Percentiles rank a stretch among this genome's conserved stretches.
These are phyloP conservation scores for Solanum verrucosum DNA, from an alignment of 257 asterid species.

Conservation along the genomic window DNA sequence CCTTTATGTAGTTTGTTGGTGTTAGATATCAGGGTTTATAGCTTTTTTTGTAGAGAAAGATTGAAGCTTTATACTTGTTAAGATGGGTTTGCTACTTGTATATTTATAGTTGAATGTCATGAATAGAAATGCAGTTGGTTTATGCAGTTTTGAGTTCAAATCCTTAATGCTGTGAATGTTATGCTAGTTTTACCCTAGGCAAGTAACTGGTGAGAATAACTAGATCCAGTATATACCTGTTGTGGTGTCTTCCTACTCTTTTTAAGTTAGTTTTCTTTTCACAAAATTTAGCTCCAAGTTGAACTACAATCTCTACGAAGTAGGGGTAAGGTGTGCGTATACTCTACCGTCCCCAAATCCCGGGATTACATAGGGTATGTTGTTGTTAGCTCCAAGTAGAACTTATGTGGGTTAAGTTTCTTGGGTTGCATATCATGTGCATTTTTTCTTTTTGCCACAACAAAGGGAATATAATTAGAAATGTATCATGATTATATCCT, in stretches of 20 bases:
- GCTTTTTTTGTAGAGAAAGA: not conserved
- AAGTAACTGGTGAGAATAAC: not conserved
- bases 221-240: not conserved
- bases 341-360: not conserved
- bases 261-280: not conserved
- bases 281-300: not conserved
- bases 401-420: not conserved
- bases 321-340: not conserved
- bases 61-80: slow-evolving; percentile 3
- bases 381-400: not conserved
- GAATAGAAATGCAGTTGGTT: not conserved
- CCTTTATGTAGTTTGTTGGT: not conserved
- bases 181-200: not conserved
- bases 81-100: not conserved
- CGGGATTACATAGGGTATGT: not conserved
- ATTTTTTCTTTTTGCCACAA: not conserved
- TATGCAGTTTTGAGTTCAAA: not conserved
- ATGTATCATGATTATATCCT: not conserved
- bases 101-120: not conserved
- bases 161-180: not conserved
- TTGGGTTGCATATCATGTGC: not conserved
- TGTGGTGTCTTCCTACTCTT: not conserved
- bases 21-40: not conserved
- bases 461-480: not conserved
- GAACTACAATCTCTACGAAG: not conserved